Base-by-base conservation (phyloP, 768 basidiomycete species). In the Pisolithus microcarpus region DNA sequence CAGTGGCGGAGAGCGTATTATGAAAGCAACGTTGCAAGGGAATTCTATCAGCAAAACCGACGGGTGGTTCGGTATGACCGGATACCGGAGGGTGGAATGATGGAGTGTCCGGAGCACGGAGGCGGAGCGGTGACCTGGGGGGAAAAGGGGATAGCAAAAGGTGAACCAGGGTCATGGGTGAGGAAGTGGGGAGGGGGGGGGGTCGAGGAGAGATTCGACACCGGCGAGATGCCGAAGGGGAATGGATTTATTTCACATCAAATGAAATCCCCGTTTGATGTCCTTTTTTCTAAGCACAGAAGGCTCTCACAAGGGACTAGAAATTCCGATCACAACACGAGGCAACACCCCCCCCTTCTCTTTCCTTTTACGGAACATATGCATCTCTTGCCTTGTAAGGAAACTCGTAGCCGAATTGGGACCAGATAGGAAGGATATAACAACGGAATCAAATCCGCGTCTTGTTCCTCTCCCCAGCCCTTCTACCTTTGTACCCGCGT, bases 21-120 rank as follows among this genome's bases (percentile, higher is more conserved):
- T 66, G 65, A 67, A 68, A 52, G 61, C 63, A 68, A 66, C 67
- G 65, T 67, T 67, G 59, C 51, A 55, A 23, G 31, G n/a, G 34
- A 34, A 34, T 34, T 34, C 34, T 11, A 6, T 26, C 43, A 16
- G 43, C 23, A 34, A n/a, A 34, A 34, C 34, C 15, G 13, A 34
- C 11, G 34, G 11, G 31, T 34, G 13, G 34, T 34, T 34, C 34
- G 34, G 34, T 34, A 4, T 5, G 34, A 34, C 5, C 34, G 13
- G 34, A 34, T 34, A 1, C 13, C 30, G 30, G 30, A 30, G 34
- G 13, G 11, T 40, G 21, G 16, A 30, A 46, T 49, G 40, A 49
- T 38, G 31, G 52, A 47, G 45, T 31, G 16, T 50, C 38, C 24
- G 26, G 46, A 50, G 43, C 28, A 24, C 46, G 24, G 38, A 31